Conservation (phyloP, 2,329 filamentous ascomycete species). For the Atkinsonella hypoxylon region DNA sequence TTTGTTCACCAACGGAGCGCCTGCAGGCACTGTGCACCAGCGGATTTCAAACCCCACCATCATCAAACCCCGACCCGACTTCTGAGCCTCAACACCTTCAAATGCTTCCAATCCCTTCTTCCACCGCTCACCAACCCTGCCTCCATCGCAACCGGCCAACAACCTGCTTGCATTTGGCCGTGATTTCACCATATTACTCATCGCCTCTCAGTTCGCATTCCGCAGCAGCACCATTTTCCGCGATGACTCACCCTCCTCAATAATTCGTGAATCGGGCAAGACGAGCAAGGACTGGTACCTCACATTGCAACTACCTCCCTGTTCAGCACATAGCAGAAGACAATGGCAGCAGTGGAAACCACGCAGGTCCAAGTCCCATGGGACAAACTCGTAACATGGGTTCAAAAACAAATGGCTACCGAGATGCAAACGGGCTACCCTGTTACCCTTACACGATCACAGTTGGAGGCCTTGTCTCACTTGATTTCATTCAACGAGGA, state of each 20-base stretch:
- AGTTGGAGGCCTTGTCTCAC: slow-evolving; percentile 28
- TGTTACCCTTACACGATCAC: slow-evolving; percentile 23
- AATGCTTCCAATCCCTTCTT: too few species aligned
- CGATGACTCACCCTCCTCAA: background rate
- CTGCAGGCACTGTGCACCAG: background rate
- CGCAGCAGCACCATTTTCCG: background rate
- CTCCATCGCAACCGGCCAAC: background rate
- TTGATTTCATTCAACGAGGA: slow-evolving; percentile 23
- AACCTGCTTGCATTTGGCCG: background rate
- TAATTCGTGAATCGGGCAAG: background rate
- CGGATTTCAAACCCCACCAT: background rate
- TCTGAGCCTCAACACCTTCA: too few species aligned
- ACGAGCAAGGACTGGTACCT: too few species aligned
- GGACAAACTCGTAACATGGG: slow-evolving; percentile 26
- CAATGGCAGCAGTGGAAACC: slow-evolving; percentile 1
- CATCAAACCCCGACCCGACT: too few species aligned
- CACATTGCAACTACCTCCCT: background rate
- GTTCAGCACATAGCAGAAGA: background rate
- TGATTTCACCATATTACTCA: background rate
- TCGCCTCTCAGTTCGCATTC: background rate
- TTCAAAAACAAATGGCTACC: slow-evolving; percentile 26
- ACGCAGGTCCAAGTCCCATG: slow-evolving; percentile 16
- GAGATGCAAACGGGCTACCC: slow-evolving; percentile 20
- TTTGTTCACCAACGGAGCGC: too few species aligned
- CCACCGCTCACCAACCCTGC: background rate